These are phyloP conservation scores for Pseudognaphalium luteoalbum DNA, from an alignment of 129 eudicot species.

Conservation along the genomic window DNA sequence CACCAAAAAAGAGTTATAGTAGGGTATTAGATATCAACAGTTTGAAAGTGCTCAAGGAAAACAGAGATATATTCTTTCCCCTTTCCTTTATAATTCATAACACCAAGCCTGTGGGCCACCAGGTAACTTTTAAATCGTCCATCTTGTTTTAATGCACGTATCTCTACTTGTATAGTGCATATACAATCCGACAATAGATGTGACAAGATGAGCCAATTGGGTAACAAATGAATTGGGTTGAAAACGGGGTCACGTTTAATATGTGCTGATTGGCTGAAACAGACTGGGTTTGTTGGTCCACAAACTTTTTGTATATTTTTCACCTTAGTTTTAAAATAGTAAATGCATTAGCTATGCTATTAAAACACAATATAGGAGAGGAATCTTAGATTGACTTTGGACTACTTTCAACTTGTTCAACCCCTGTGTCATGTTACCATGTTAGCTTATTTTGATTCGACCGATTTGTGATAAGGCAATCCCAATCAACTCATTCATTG, in stretches of 20 bases:
- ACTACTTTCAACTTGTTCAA: background rate
- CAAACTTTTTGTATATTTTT: background rate
- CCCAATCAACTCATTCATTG: background rate
- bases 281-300: background rate
- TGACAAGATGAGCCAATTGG: background rate
- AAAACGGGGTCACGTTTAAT: background rate
- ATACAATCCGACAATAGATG: background rate
- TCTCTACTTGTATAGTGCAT: constrained; percentile 12
- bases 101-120: constrained; percentile 95
- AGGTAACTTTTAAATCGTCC: constrained; percentile 48
- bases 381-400: background rate
- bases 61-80: constrained; percentile 60
- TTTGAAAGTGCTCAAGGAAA: constrained; percentile 65
- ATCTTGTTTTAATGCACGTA: constrained; percentile 19
- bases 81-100: constrained; percentile 83
- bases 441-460: background rate
- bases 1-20: constrained; percentile 54
- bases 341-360: background rate
- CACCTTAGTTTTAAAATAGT: background rate
- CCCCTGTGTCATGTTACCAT: too few species aligned
- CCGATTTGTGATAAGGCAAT: background rate
- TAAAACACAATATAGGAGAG: background rate
- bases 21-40: constrained; percentile 59
- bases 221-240: background rate
- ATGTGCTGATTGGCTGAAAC: background rate